A percentile compares a stretch with the other conserved stretches of the same genome.
These are phyloP conservation scores for Tranzscheliella williamsii DNA, from an alignment of 1,284 basidiomycete species.

Conservation along the genomic window DNA sequence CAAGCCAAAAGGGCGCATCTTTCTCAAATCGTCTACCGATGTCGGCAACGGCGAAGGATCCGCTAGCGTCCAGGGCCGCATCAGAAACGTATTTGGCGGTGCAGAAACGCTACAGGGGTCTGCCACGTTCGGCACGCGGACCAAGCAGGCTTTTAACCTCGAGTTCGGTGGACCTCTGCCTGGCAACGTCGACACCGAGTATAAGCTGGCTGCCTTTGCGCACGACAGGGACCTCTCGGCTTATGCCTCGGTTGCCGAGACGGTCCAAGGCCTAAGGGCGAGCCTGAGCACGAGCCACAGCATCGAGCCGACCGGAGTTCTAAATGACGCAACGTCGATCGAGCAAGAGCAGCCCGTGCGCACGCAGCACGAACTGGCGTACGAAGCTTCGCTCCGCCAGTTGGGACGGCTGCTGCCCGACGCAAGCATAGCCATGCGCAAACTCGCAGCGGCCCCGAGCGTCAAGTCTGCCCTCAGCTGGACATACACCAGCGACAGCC, in stretches of 20 bases:
- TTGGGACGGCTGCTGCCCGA: constrained; percentile 40
- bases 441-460: constrained; percentile 10
- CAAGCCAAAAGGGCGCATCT: constrained; percentile 77
- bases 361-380: constrained; percentile 51
- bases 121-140: constrained; percentile 83
- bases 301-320: constrained; percentile 9
- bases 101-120: constrained; percentile 86
- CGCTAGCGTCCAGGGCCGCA: constrained; percentile 50
- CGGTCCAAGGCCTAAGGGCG: constrained; percentile 70
- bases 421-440: constrained; percentile 37
- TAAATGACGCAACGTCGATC: constrained; percentile 21
- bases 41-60: constrained; percentile 91
- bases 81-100: constrained; percentile 81
- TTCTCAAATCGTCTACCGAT: constrained; percentile 84
- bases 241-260: constrained; percentile 74
- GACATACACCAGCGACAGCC: constrained; percentile 75
- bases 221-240: constrained; percentile 72
- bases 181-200: constrained; percentile 68
- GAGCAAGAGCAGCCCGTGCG: constrained; percentile 42
- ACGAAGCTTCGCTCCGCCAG: constrained; percentile 44
- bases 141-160: constrained; percentile 72
- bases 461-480: constrained; percentile 84
- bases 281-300: constrained; percentile 67
- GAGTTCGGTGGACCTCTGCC: constrained; percentile 33
- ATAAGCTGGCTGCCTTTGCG: constrained; percentile 69